Evolutionary conservation across 306 rosid genomes (phyloP).

Genomic region (Pachyrhizus erosus): DNA sequence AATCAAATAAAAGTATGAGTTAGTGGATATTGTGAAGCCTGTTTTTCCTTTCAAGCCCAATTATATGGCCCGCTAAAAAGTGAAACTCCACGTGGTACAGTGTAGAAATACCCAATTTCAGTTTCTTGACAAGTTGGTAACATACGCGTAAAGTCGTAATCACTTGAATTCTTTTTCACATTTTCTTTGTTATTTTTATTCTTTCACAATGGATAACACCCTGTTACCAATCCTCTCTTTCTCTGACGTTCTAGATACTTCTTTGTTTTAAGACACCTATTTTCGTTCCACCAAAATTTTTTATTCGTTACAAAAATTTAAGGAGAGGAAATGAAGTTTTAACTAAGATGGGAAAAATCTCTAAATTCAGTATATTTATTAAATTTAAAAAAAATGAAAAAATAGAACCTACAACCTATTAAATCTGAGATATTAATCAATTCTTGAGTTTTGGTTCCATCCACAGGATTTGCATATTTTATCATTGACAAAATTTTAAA

Average conservation of each 20-base stretch:
- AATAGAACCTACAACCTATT: too few relatives aligned
- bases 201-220: neutral
- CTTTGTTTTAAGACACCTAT: too few relatives aligned
- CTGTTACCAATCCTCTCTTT: neutral
- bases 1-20: neutral
- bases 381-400: too few relatives aligned
- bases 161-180: neutral
- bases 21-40: neutral
- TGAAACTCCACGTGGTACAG: neutral
- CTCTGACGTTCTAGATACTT: neutral
- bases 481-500: neutral
- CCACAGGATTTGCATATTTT: neutral
- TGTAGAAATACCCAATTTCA: neutral
- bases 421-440: too few relatives aligned
- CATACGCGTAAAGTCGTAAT: neutral
- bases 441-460: too few relatives aligned
- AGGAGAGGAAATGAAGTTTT: too few relatives aligned
- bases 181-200: neutral
- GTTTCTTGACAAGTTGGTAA: conserved; percentile 2
- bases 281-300: too few relatives aligned
- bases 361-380: too few relatives aligned
- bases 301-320: too few relatives aligned
- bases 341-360: too few relatives aligned
- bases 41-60: neutral
- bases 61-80: conserved; percentile 16